Evolutionary conservation across 768 basidiomycete species (phyloP), one percentile per base, ranked within the genome.

Genomic region (Dentipellis fragilis): DNA sequence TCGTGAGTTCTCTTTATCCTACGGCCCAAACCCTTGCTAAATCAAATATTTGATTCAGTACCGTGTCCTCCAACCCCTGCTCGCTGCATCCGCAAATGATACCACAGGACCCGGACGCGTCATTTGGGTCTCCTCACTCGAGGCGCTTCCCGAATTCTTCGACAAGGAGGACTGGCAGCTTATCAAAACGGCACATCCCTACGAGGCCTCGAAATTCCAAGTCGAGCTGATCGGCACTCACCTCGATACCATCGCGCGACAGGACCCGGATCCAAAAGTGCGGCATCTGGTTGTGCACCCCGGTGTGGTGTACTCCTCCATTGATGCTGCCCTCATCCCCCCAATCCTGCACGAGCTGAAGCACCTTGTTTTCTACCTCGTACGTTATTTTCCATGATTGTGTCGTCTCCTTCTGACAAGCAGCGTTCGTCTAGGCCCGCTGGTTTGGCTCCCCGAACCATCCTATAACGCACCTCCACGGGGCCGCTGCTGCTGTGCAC

Each of bases 91-190:
- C 19, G 68, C 71, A 4, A 54, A 38, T 8, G 10, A 39, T 16
- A 71, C 66, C 22, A 64, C 68, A 3, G 65, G 71, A 3, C 75
- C 76, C 29, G 72, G 82, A 2, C 79, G 89, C 36, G 80, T 92
- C 5, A 68, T 92, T 12, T 93, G 91, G 91, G 81, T 80, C 57
- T 87, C 89, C 4, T 91, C 89, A 6, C 63, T 85, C 7, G 84
- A 85, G 67, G 77, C 83, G 0, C 71, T 69, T 7, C 76, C 82
- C 0, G 60, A 68, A 16, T 78, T 69, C 57, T 87, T 81, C 59
- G 76, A 84, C 54, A 64, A 74, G 0, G 74, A 78, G 29, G 90
- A 93, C 67, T 85, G 83, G 82, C 90, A 93, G 63, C 73, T 86
- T 39, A 68, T 76, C 46, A 73, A 78, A 49, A 81, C 83, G 8